Evolutionary conservation across 2,329 filamentous ascomycete genomes (phyloP), one percentile per base, ranked within the genome.

Genomic region (Lanzia echinophila): DNA sequence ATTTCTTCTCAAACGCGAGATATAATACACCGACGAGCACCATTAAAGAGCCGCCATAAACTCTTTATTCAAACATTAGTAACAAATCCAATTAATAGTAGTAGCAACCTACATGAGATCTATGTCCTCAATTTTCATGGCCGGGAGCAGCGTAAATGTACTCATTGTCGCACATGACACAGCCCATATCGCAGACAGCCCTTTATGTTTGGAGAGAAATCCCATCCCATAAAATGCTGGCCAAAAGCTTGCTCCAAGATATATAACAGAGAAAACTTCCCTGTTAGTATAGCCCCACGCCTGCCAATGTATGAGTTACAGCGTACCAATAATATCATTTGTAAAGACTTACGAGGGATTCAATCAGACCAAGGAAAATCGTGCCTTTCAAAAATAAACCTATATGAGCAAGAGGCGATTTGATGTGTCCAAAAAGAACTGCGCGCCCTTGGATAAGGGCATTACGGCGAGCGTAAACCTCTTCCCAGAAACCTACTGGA

Each of bases 401-500:
- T 20, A 79, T 60, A 31, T 79, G 71, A 24, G 80, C 81, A 20
- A 77, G 73, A 28, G 78, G 72, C 0, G 85, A 83, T 52, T 79
- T 75, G 41, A 91, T 72, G 60, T 91, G 79, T 1, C 81, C 78
- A 60, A 96, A 84, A 8, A 97, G 73, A 47, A 81, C 76, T 58
- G 77, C 78, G 49, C 79, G 76, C 3, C 90, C 91, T 58, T 83
- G 78, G 6, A 72, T 65, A 12, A 96, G 70, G 41, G 88, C 88
- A 44, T 78, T 76, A 53, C 90, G 80, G 28, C 87, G 82, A 3
- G 88, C 88, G 69, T 86, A 92, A 0, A 96, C 88, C 65, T 96
- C 91, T 70, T 96, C 92, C 94, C 94, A 99, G 73, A 99, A 97
- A 54, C 89, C 80, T 2, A 96, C 84, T 0, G 94, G 94, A 69